These are phyloP conservation scores for Phyllosticta citriasiana DNA, from an alignment of 2,329 filamentous ascomycete genomes.

Conservation along the genomic window DNA sequence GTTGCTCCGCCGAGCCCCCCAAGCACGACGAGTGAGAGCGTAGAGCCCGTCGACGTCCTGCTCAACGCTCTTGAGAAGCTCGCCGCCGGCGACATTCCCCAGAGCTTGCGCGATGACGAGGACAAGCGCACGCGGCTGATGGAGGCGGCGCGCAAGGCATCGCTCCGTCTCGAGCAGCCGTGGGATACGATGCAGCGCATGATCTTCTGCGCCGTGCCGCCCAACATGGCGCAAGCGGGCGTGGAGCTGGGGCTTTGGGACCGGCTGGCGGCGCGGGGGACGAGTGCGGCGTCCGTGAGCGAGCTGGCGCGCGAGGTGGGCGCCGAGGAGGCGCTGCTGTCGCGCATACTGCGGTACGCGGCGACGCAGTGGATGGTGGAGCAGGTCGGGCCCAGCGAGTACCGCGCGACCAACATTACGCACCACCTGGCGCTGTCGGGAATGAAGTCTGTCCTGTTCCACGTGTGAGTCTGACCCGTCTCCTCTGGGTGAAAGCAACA, in stretches of 20 bases:
- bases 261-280: neutral
- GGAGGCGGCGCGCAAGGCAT: neutral
- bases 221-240: neutral
- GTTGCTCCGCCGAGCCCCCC: neutral
- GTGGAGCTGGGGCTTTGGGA: neutral
- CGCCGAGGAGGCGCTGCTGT: constrained; percentile 1
- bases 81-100: neutral
- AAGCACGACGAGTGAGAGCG: neutral
- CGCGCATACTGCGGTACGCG: neutral
- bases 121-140: neutral
- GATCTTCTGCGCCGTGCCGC: neutral
- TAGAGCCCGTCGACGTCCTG: neutral
- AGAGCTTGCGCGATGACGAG: neutral
- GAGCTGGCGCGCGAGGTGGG: neutral
- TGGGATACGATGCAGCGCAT: constrained; percentile 4
- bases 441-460: neutral
- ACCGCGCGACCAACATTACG: neutral
- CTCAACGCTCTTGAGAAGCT: neutral
- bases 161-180: neutral
- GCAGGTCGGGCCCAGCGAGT: neutral
- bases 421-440: neutral
- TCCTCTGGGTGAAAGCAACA: neutral
- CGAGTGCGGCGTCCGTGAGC: neutral
- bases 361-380: constrained; percentile 2
- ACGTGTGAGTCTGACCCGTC: neutral